These are phyloP conservation scores for Pichia inconspicua DNA, from an alignment of 1,139 yeast genomes.

Conservation along the genomic window DNA sequence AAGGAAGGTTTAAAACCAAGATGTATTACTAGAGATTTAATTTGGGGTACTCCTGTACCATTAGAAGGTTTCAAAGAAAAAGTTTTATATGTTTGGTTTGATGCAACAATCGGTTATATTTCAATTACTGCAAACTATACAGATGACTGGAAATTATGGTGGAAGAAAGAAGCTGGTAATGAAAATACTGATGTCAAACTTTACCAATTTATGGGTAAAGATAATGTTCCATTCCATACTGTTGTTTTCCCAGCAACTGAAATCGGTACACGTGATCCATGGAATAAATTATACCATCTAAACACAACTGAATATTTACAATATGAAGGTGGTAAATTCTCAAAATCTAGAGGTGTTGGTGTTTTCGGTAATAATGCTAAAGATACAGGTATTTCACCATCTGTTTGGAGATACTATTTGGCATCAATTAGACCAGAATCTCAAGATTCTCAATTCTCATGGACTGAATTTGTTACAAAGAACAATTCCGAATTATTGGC, in stretches of 20 bases:
- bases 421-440: conserved; percentile 91
- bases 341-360: conserved; percentile 93
- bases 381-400: conserved; percentile 82
- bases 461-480: conserved; percentile 92
- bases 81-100: conserved; percentile 97
- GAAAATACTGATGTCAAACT: conserved; percentile 47
- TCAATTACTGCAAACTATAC: conserved; percentile 93
- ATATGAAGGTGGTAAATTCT: conserved; percentile 96
- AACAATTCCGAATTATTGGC: conserved; percentile 91
- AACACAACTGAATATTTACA: conserved; percentile 94
- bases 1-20: conserved; percentile 90
- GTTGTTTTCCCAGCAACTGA: conserved; percentile 94
- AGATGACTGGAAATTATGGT: conserved; percentile 88
- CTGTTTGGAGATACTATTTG: conserved; percentile 96
- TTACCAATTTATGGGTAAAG: conserved; percentile 98
- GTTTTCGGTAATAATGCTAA: conserved; percentile 97
- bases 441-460: conserved; percentile 92
- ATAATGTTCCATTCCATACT: conserved; percentile 96
- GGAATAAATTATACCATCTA: conserved; percentile 89
- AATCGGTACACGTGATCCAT: conserved; percentile 76
- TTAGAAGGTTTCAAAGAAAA: conserved; percentile 72
- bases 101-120: conserved; percentile 93
- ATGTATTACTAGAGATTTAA: conserved; percentile 92
- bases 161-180: conserved; percentile 55
- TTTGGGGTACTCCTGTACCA: conserved; percentile 99